Evolutionary conservation across 352 stramenopile genomes (phyloP), one percentile per base, ranked within the genome.

Genomic region (Phytophthora sp.): DNA sequence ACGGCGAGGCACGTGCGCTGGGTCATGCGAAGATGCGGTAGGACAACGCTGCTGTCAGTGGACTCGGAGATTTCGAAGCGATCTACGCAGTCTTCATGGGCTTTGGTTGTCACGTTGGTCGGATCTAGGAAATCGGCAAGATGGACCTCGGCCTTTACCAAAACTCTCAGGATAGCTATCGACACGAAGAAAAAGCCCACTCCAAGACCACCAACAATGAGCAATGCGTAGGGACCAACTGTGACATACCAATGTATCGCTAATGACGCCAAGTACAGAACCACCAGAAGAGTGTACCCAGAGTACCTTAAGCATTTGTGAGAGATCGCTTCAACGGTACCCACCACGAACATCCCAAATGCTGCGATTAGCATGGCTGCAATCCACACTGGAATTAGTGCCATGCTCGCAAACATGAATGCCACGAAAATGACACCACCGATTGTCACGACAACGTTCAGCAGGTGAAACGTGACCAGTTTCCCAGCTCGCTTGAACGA

Each of bases 381-480:
- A n/a, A 61, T 12, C 58, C 58, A 66, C 10, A 32, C 6, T 13
- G 52, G 44, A 44, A 69, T 46, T 3, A 69, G 31, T 21, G 12
- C 37, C 28, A 69, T 53, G 17, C 60, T 69, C 7, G 15, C 23
- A 10, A 64, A 24, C 46, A 64, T 10, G 0, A 69, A 15, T 12
- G 15, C 31, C 18, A 54, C 44, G 13, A 23, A 42, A 28, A 59
- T 30, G 48, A 54, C n/a, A 5, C 53, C 54, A 48, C 45, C 39
- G 5, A 65, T 35, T 20, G 50, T 15, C 9, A 69, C 13, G 17
- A 54, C 2, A 9, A 41, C 24, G 32, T 69, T 69, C 31, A 64
- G 11, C 7, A 65, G 4, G 46, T 65, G 44, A n/a, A 65, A 69
- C n/a, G 17, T 10, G 13, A 69, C 38, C 24, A 65, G 39, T 7